Base-by-base conservation (phyloP, 257 asterid genomes). In the Penstemon eatonii region DNA sequence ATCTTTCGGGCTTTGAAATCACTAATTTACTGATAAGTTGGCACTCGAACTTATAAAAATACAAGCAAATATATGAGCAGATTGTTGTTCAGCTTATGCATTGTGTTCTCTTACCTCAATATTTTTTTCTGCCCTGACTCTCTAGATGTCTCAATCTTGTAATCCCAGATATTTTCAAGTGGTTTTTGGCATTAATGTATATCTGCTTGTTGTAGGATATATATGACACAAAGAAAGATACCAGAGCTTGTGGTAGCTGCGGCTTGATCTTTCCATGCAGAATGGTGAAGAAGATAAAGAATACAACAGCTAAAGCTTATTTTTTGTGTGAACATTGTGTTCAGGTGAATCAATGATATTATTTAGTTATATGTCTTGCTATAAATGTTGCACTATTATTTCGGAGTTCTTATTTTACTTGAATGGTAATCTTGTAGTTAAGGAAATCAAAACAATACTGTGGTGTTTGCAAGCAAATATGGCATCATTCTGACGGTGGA, bases 401-500 rank as follows among this genome's bases (percentile, higher is more conserved):
- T 74, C 36, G 61, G 52, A 56, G 42, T 64, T 37, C 39, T 13
- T 60, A 37, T 60, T 58, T 82, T 46, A 79, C 65, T 49, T 68
- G 43, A 15, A 69, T 74, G 69, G 70, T 52, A 41, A 65, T 75
- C 12, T 78, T 73, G 75, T 73, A 94, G 97, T 77, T 91, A 36
- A 82, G 91, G 75, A 86, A 84, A 66, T 86, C 94, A 42, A 88
- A 83, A 84, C 99, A 91, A 74, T 84, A 76, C 66, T 94, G 99
- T 79, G 96, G 96, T 57, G 79, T 91, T 75, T 94, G 99, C 89
- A 79, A 89, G 82, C 67, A 83, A 70, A 86, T 91, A 75, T 91
- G 97, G 97, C 92, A 94, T 67, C 96, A 85, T 66, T 86, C 96
- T 61, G 99, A 94, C 75, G 99, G 97, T 72, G 96, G 97, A 74